Base-by-base conservation (phyloP, 805 yeast species). In the Hanseniaspora valbyensis region DNA sequence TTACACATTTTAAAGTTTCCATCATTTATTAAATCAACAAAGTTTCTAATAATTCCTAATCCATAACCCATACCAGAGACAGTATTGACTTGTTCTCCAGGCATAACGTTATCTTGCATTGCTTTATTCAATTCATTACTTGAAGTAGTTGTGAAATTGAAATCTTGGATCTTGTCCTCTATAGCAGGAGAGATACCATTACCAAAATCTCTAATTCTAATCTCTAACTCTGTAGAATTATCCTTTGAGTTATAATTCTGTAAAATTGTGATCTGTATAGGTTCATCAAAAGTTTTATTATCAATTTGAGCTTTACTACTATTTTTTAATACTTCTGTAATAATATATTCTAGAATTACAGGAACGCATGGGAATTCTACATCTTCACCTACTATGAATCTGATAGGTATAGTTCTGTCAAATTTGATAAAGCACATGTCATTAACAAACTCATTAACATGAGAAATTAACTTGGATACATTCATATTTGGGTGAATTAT, bases 1-100 rank as follows among this genome's bases (percentile, higher is more conserved):
- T 82, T 77, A 61, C 83, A 87, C 26, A 85, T 69, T 53, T 78
- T 78, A 45, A 85, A 70, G 42, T 69, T 70, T 2, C 92, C 92
- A 38, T 81, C 82, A 61, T 83, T 82, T 5, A 50, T 50, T 61
- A 81, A 72, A 59, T 79, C 83, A 28, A 82, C 78, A 58, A 83
- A 83, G 0, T 86, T 82, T 57, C 77, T 69, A 54, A 89, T 83
- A 54, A 90, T 68, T 6, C 97, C 97, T 50, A 90, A 66, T 0
- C 98, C 98, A 61, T 87, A 90, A 0, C 97, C 97, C 84, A 92
- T 83, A 0, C 98, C 98, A 0, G 96, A 95, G 32, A 90, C 75
- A 21, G 73, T 72, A 41, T 72, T 70, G 1, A 84, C 82, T 1
- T 81, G 81, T 22, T 74, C 72, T 1, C 88, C 89, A 0, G 88